Evolutionary conservation across 192 early-diverging fungal genomes (phyloP), one percentile per base, ranked within the genome.

Genomic region (Linnemannia schmuckeri): DNA sequence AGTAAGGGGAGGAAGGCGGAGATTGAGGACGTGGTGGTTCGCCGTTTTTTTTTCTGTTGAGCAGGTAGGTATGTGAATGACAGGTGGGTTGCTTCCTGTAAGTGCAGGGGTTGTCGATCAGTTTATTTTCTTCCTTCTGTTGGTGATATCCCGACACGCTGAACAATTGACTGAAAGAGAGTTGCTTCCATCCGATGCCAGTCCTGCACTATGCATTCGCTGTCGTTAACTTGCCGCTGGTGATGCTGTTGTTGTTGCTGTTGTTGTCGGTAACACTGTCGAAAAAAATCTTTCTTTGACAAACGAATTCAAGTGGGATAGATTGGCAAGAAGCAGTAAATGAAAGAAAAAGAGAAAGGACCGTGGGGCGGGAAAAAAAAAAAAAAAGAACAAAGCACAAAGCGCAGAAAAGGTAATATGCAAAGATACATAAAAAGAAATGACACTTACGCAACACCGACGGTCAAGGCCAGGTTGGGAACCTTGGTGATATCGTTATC

Each of bases 391-490:
- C 54, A 9, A 41, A 63, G 49, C 49, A 52, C 49, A 52, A 18
- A 20, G 49, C 49, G 49, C 18, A 57, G 8, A 57, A 22, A 9
- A 9, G 24, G 27, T 52, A 37, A 57, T 24, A 17, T 5, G 42
- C 30, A 88, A 35, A 68, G 54, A 52, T 20, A 69, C 24, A 81
- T 55, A 57, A 47, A 20, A 70, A 70, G 57, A 18, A 18, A 10
- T 33, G 1, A 38, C 44, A 93, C 90, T 86, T 86, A 91, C 89
- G 92, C 95, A 63, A 97, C 96, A 83, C 96, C 96, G 49, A 97
- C 96, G 76, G 96, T 97, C 81, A 97, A 92, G 49, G 96, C 94
- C 74, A 97, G 90, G 91, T 96, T 96, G 76, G 96, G 96, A 40
- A 97, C 96, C 88, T 95, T 95, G 83, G 90, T 90, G 20, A 97